Percentiles rank a stretch among this genome's conserved stretches.
These are phyloP conservation scores for Sporobolus alterniflorus DNA, from an alignment of 202 grass and related monocot species.

Conservation along the genomic window DNA sequence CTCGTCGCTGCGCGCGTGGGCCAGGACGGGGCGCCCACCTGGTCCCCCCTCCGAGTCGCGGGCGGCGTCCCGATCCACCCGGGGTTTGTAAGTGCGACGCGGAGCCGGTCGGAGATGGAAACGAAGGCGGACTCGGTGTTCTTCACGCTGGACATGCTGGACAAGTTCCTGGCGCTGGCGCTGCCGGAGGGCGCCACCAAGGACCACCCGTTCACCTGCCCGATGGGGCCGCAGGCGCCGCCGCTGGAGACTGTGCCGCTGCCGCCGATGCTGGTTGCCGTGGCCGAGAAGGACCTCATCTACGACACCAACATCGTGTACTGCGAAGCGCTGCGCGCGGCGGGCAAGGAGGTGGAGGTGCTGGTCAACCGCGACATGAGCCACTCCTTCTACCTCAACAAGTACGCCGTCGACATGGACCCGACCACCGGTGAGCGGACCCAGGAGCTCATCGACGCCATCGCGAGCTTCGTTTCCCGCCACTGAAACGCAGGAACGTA, in stretches of 20 bases:
- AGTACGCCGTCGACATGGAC: conserved; percentile 60
- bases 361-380: conserved; percentile 72
- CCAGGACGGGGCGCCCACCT: background rate
- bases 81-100: conserved; percentile 68
- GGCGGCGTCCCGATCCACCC: conserved; percentile 86
- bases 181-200: conserved; percentile 81
- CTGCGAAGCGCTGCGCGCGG: conserved; percentile 62
- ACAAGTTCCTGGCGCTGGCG: conserved; percentile 72
- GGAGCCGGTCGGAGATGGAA: conserved; percentile 86
- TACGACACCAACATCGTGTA: conserved; percentile 92
- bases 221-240: conserved; percentile 71
- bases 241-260: conserved; percentile 70
- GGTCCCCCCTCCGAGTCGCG: conserved; percentile 59
- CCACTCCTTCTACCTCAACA: conserved; percentile 74
- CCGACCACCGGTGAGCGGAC: conserved; percentile 54
- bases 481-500: conserved; percentile 30
- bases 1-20: conserved; percentile 45
- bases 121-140: conserved; percentile 58
- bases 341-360: conserved; percentile 87
- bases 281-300: conserved; percentile 77
- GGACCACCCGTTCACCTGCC: conserved; percentile 92
- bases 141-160: conserved; percentile 96
- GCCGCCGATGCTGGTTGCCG: conserved; percentile 74
- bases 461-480: conserved; percentile 68
- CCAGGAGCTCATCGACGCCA: conserved; percentile 65